Percentiles rank a stretch among this genome's conserved stretches.
Evolutionary conservation across 768 basidiomycete species (phyloP).

Genomic region (Boletus vermiculosoides): DNA sequence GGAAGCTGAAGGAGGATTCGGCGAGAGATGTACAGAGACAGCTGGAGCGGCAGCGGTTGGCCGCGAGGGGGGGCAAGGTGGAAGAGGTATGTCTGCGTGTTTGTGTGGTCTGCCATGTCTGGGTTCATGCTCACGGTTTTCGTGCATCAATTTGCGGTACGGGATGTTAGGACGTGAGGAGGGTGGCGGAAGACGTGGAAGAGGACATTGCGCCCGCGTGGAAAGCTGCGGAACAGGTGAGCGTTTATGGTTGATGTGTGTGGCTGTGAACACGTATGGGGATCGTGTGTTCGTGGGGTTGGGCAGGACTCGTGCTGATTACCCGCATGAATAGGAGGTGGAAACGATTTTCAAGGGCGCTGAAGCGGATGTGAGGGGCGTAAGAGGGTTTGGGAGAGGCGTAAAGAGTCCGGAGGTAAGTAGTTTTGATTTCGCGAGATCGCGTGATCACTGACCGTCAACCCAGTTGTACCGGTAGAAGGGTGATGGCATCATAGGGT

Average conservation of each 20-base stretch:
- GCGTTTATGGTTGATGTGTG: not conserved
- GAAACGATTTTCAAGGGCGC: constrained; percentile 5
- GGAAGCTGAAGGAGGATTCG: constrained; percentile 22
- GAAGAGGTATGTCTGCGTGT: constrained; percentile 11
- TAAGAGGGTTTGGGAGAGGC: not conserved
- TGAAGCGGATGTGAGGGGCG: not conserved
- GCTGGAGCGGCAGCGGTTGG: constrained; percentile 17
- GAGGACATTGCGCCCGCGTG: not conserved
- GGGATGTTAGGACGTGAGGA: constrained; percentile 1
- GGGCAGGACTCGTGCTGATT: not conserved
- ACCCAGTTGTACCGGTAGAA: not conserved
- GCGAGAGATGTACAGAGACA: constrained; percentile 23
- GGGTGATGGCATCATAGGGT: not conserved
- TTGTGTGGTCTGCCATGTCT: not conserved
- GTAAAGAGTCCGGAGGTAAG: not conserved
- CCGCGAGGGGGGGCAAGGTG: not conserved
- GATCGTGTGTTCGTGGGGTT: not conserved
- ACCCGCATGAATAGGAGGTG: not conserved
- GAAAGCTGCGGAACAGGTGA: constrained; percentile 13
- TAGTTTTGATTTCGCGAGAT: not conserved
- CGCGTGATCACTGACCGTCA: not conserved
- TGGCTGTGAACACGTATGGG: not conserved
- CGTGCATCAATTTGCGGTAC: not conserved
- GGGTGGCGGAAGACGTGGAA: constrained; percentile 3
- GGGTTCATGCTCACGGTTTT: not conserved